Evolutionary conservation across 768 basidiomycete species (phyloP).

Genomic region (Suillus alpinus): DNA sequence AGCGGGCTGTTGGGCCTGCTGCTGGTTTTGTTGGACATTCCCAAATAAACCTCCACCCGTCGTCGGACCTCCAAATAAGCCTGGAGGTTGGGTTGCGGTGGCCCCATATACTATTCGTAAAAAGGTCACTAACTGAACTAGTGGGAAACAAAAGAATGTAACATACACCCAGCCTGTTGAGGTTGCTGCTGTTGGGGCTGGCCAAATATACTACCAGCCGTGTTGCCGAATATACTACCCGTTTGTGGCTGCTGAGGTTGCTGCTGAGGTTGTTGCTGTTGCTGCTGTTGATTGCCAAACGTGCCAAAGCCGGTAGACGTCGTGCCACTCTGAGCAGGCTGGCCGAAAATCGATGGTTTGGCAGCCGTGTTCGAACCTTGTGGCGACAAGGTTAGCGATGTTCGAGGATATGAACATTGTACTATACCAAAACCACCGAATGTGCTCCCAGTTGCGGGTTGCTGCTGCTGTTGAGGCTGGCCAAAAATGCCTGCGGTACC

Average conservation of each 20-base stretch:
- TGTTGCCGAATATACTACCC: constrained; percentile 27
- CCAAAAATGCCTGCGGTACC: constrained; percentile 31
- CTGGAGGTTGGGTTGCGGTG: constrained; percentile 34
- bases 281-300: constrained; percentile 24
- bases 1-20: constrained; percentile 35
- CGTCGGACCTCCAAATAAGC: constrained; percentile 1
- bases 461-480: constrained; percentile 34
- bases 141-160: constrained; percentile 23
- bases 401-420: not conserved
- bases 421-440: constrained; percentile 42
- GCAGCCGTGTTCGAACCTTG: constrained; percentile 32
- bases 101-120: not conserved
- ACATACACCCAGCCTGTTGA: constrained; percentile 39
- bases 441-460: constrained; percentile 22
- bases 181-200: constrained; percentile 32
- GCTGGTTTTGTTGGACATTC: constrained; percentile 31
- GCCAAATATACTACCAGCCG: constrained; percentile 27
- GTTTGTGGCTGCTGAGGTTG: constrained; percentile 15
- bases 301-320: constrained; percentile 37
- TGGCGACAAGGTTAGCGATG: not conserved
- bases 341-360: constrained; percentile 52
- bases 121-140: not conserved
- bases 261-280: constrained; percentile 18
- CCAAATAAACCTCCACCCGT: constrained; percentile 37
- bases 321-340: constrained; percentile 34